A percentile compares a stretch with the other conserved stretches of the same genome.
phyloP scores from a whole-genome alignment of 306 rosid species.

The Castanea sativa region DNA sequence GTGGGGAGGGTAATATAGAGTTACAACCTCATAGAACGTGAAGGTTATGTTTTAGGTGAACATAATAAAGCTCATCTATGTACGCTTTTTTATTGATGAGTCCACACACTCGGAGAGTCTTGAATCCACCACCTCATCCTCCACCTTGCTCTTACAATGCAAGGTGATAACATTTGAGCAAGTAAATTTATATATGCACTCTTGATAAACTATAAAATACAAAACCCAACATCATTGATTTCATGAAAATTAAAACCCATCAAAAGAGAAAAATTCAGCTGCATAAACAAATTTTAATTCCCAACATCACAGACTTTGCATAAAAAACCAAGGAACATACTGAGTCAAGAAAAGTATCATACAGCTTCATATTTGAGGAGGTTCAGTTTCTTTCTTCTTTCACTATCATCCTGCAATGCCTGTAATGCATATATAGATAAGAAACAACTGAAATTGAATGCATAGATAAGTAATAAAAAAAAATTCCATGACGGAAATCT shows the following conservation, averaged over 20 bases:
- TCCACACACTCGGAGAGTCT: too few species aligned
- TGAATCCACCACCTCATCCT: too few species aligned
- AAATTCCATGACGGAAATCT: neutral
- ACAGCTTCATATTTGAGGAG: conserved; percentile 92
- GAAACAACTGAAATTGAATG: conserved; percentile 5
- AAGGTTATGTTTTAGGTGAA: neutral
- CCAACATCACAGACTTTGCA: conserved; percentile 10
- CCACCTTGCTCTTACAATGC: too few species aligned
- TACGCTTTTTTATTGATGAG: neutral
- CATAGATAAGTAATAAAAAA: neutral
- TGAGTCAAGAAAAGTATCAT: conserved; percentile 54
- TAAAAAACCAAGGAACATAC: conserved; percentile 35
- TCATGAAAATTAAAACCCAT: neutral
- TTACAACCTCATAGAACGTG: neutral
- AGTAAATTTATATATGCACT: neutral
- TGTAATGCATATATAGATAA: conserved; percentile 28
- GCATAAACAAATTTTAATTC: neutral
- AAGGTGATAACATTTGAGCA: too few species aligned
- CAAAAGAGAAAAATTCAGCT: neutral
- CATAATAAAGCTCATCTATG: neutral
- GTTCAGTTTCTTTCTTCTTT: conserved; percentile 73
- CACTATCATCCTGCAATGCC: conserved; percentile 66
- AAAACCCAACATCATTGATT: neutral
- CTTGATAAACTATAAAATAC: neutral
- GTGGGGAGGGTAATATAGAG: neutral